Conservation (phyloP, 2,329 filamentous ascomycete genomes). For the Elsinoe fawcettii region DNA sequence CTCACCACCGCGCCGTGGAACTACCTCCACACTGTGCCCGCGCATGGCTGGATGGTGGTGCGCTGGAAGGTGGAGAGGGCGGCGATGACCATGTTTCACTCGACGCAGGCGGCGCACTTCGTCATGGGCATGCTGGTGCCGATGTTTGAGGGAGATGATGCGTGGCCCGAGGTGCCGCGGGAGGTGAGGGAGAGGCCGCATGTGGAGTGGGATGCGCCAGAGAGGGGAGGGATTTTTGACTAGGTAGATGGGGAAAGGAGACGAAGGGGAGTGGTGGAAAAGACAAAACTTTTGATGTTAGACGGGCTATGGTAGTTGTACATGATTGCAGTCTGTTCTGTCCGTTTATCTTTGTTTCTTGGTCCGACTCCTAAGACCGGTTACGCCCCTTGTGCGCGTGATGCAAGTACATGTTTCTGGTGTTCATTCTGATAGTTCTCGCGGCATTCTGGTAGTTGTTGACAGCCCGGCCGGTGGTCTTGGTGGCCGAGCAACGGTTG, state of each 20-base stretch:
- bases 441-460: too few species aligned
- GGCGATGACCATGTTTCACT: constrained; percentile 21
- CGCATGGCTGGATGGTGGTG: constrained; percentile 19
- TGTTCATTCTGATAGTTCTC: too few species aligned
- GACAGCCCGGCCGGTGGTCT: too few species aligned
- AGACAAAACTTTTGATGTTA: background rate
- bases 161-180: constrained; percentile 19
- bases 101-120: constrained; percentile 19
- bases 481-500: too few species aligned
- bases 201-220: constrained; percentile 20
- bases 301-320: too few species aligned
- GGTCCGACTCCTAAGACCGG: too few species aligned
- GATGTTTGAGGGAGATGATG: constrained; percentile 21
- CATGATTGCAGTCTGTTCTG: too few species aligned
- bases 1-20: constrained; percentile 17
- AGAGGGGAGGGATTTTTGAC: constrained; percentile 20
- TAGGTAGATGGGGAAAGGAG: background rate
- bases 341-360: too few species aligned
- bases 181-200: constrained; percentile 18
- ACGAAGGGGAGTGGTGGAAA: background rate
- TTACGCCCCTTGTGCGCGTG: too few species aligned
- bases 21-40: constrained; percentile 20
- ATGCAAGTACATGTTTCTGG: too few species aligned
- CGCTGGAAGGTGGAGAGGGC: constrained; percentile 20
- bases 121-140: constrained; percentile 21